phyloP scores from a whole-genome alignment of 2,329 filamentous ascomycete genomes.

The Neonectria punicea region DNA sequence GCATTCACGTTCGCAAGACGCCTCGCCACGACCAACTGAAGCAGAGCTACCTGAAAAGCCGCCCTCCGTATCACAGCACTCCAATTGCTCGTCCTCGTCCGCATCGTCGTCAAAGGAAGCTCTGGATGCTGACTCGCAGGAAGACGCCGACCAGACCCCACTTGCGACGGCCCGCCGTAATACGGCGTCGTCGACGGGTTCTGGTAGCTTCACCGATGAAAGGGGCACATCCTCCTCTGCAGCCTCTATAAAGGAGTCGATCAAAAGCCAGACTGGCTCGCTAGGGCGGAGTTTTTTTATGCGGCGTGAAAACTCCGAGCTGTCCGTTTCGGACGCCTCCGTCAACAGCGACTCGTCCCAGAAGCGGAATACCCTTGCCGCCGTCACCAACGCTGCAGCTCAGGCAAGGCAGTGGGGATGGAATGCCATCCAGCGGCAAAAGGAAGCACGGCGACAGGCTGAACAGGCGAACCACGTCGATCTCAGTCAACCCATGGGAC shows the following conservation, averaged over 20 bases:
- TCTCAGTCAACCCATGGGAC: conserved; percentile 77
- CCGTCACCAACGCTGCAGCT: conserved; percentile 65
- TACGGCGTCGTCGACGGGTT: conserved; percentile 52
- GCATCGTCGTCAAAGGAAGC: conserved; percentile 61
- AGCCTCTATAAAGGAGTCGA: conserved; percentile 48
- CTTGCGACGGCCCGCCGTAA: conserved; percentile 47
- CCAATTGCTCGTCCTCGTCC: conserved; percentile 63
- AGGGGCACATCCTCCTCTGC: conserved; percentile 46
- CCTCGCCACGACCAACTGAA: conserved; percentile 60
- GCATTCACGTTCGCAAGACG: conserved; percentile 69
- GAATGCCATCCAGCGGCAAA: conserved; percentile 64
- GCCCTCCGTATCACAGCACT: conserved; percentile 51
- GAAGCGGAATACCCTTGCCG: conserved; percentile 63
- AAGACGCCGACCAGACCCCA: conserved; percentile 43
- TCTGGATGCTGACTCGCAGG: conserved; percentile 51
- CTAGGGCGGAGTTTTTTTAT: conserved; percentile 54
- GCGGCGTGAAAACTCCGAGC: conserved; percentile 51
- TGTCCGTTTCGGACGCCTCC: conserved; percentile 50
- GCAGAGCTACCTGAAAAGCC: conserved; percentile 49
- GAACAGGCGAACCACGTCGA: conserved; percentile 53
- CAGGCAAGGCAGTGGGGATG: conserved; percentile 69
- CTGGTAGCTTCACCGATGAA: conserved; percentile 39
- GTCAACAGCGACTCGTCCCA: conserved; percentile 45
- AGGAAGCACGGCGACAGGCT: conserved; percentile 52
- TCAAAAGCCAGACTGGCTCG: conserved; percentile 54